These are phyloP conservation scores for Pulveroboletus ravenelii DNA, from an alignment of 768 basidiomycete species.

Conservation along the genomic window DNA sequence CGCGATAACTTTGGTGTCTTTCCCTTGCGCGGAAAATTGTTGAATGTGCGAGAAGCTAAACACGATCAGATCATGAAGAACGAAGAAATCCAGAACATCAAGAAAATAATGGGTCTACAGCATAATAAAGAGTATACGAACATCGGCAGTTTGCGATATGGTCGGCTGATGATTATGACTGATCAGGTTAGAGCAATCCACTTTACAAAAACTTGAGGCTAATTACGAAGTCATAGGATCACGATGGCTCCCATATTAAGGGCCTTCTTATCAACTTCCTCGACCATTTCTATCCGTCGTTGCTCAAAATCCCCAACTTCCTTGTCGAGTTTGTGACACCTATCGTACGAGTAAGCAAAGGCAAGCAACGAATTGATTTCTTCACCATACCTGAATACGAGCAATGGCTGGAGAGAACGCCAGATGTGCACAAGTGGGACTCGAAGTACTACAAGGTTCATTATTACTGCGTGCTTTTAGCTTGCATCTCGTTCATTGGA, in stretches of 20 bases:
- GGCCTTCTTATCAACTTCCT: conserved; percentile 98
- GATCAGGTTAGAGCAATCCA: conserved; percentile 69
- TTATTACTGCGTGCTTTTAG: neutral
- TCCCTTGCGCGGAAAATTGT: conserved; percentile 91
- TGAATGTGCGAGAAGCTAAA: conserved; percentile 95
- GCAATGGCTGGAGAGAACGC: conserved; percentile 79
- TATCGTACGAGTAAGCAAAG: conserved; percentile 89
- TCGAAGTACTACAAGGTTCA: conserved; percentile 96
- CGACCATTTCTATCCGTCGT: conserved; percentile 93
- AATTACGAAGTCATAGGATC: conserved; percentile 58
- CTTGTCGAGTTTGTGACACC: conserved; percentile 98
- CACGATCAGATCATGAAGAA: conserved; percentile 99
- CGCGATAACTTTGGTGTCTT: conserved; percentile 98
- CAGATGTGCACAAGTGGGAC: conserved; percentile 76
- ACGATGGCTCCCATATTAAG: conserved; percentile 99
- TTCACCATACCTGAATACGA: conserved; percentile 98
- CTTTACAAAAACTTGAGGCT: neutral
- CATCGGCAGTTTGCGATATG: conserved; percentile 74
- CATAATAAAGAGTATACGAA: conserved; percentile 86
- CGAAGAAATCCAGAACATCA: conserved; percentile 93
- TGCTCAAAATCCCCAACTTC: conserved; percentile 87
- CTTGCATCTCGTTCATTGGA: conserved; percentile 1
- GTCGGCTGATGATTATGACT: conserved; percentile 98
- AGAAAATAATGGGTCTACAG: conserved; percentile 95
- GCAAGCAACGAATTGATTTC: conserved; percentile 76